Evolutionary conservation across 139 green algal genomes (phyloP).

Genomic region (Chlorella sp.): DNA sequence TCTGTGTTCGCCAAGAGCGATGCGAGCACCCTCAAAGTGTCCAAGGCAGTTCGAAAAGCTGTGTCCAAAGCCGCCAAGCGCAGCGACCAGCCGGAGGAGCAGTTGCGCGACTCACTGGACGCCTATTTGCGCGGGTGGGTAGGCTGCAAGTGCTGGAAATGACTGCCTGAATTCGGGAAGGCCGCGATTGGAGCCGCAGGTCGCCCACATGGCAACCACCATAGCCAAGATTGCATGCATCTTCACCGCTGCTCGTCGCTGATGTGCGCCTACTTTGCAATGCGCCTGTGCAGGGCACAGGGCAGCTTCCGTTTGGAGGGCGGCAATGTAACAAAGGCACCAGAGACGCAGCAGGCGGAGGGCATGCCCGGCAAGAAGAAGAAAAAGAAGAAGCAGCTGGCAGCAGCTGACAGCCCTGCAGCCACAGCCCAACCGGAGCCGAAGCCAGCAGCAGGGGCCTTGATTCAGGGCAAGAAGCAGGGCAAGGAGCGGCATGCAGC

Average conservation of each 20-base stretch:
- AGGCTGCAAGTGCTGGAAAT: not conserved
- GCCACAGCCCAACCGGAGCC: not conserved
- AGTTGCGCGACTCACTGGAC: not conserved
- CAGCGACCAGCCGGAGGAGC: not conserved
- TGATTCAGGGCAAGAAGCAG: too few relatives aligned
- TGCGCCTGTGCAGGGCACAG: not conserved
- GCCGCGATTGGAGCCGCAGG: not conserved
- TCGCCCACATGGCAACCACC: not conserved
- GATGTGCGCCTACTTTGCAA: not conserved
- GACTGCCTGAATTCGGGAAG: not conserved
- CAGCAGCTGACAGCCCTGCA: not conserved
- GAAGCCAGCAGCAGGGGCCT: not conserved
- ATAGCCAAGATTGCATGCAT: not conserved
- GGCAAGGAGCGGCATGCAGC: too few relatives aligned
- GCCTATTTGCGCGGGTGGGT: slow-evolving; percentile 19
- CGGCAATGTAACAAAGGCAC: not conserved
- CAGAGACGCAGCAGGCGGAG: not conserved
- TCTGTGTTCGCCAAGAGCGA: not conserved
- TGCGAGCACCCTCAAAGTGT: not conserved
- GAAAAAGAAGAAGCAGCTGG: slow-evolving; percentile 5
- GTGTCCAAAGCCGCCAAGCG: slow-evolving; percentile 9
- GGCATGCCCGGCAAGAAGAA: not conserved
- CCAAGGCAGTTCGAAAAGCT: slow-evolving; percentile 30
- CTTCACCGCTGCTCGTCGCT: not conserved
- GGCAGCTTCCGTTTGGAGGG: not conserved